Conservation (phyloP, 805 yeast genomes). For the Saccharomycopsis amapae region DNA sequence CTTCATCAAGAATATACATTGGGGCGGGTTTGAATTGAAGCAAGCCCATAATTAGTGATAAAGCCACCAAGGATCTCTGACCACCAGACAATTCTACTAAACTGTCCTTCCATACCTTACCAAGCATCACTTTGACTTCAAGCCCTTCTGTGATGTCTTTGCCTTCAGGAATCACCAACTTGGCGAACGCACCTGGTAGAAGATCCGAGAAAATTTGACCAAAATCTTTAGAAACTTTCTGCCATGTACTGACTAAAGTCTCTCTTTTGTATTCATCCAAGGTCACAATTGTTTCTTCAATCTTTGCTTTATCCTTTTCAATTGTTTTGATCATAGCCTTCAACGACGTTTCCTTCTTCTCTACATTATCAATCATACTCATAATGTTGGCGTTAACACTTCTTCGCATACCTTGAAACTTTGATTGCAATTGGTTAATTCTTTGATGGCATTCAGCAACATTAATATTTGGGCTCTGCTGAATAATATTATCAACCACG, state of each 20-base stretch:
- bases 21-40: slow-evolving; percentile 97
- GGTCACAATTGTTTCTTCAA: slow-evolving; percentile 77
- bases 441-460: slow-evolving; percentile 55
- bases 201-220: slow-evolving; percentile 85
- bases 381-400: slow-evolving; percentile 80
- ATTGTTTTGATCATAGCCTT: slow-evolving; percentile 78
- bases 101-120: slow-evolving; percentile 93
- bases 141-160: slow-evolving; percentile 83
- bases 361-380: slow-evolving; percentile 88
- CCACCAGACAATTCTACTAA: slow-evolving; percentile 95
- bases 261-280: slow-evolving; percentile 80
- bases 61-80: slow-evolving; percentile 88
- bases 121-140: slow-evolving; percentile 83
- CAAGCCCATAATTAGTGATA: slow-evolving; percentile 85
- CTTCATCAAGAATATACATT: slow-evolving; percentile 95
- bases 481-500: slow-evolving; percentile 47
- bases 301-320: slow-evolving; percentile 82
- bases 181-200: slow-evolving; percentile 84
- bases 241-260: slow-evolving; percentile 77
- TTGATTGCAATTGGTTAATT: slow-evolving; percentile 47
- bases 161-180: slow-evolving; percentile 74
- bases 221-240: slow-evolving; percentile 80
- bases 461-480: slow-evolving; percentile 56
- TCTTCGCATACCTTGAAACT: slow-evolving; percentile 63
- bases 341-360: slow-evolving; percentile 73